Evolutionary conservation across 2,329 filamentous ascomycete genomes (phyloP), one percentile per base, ranked within the genome.

Genomic region (Thielaviopsis musarum): DNA sequence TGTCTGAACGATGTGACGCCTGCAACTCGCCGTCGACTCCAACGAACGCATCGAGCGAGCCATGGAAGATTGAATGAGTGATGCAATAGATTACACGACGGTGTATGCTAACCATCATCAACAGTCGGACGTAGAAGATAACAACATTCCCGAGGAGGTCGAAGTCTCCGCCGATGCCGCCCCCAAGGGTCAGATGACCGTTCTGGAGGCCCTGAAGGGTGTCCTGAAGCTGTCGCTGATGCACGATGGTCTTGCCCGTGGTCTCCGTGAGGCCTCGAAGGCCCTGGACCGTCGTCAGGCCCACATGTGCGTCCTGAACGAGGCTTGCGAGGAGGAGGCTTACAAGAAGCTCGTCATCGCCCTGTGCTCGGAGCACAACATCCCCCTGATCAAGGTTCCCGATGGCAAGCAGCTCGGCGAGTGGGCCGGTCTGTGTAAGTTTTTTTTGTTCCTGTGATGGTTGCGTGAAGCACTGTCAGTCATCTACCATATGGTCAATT

Each of bases 61-160:
- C 38, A 45, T 45, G 2, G 15, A 2, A 17, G 13, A 45, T 45
- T 45, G 38, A 45, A 45, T 45, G 38, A 34, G 30, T 7, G 30
- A 45, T 45, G 38, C 38, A 7, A 17, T n/a, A n/a, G 17, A 45
- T n/a, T 45, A n/a, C 38, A 45, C 38, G 3, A n/a, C 38, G 13
- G 15, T 45, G 38, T n/a, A 45, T 45, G 38, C 38, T 45, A 57
- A 49, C 30, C 34, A 59, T 17, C 19, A 9, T 60, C 62, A 61
- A 64, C 68, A 96, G 93, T 97, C 91, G 90, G 91, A 97, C 90
- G 91, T 91, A 97, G 93, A 97, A 96, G 91, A 97, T 87, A 90
- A 85, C 77, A 86, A 83, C 77, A 84, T 85, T 76, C 85, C 88
- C 77, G 87, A 88, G 73, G 93, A 96, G 82, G 91, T 97, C 77